Base-by-base conservation (phyloP, 495 filamentous ascomycete genomes). In the Talaromyces stipitatus region DNA sequence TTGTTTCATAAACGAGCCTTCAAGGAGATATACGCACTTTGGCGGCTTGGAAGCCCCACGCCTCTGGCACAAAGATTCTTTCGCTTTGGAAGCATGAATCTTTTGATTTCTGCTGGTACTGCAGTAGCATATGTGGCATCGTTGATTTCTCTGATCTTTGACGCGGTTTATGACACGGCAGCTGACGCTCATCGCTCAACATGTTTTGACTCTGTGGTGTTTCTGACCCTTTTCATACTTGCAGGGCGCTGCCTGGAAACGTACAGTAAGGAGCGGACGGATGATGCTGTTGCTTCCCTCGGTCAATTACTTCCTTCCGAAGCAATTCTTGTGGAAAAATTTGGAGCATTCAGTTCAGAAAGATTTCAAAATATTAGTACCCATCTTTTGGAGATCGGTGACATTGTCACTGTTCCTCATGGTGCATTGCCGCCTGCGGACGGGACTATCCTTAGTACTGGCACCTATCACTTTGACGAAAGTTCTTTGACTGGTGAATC, bases 61-160 rank as follows among this genome's bases (percentile, higher is more conserved):
- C 91, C 91, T 0, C 64, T 95, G 5, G 62, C 88, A 16, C 81
- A 85, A 56, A 76, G 94, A n/a, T 91, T 97, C 62, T 92, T 91
- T 62, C 84, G 89, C 12, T 97, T 97, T 62, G 92, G 92, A 12
- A 96, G 91, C 70, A 97, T 97, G 92, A 95, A 96, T 63, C 85
- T 92, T 66, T 78, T 97, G 55, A 89, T 97, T 62, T 95, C 88
- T 14, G 75, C 92, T 12, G 92, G 92, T 10, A 96, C 94, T 2
- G 83, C 83, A 3, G 88, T 97, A 46, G 92, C 92, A 2, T 97
- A 97, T 64, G 74, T 95, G 62, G 82, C 89, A 0, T 95, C 90
- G 0, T 70, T 97, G 51, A 88, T 85, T 9, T 81, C 94, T 54
- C 77, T 97, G 56, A 85, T 87, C 22, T 78, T 86, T 41, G 85